Conservation (phyloP, 768 basidiomycete species). For the Agaricus sinodeliciosus region DNA sequence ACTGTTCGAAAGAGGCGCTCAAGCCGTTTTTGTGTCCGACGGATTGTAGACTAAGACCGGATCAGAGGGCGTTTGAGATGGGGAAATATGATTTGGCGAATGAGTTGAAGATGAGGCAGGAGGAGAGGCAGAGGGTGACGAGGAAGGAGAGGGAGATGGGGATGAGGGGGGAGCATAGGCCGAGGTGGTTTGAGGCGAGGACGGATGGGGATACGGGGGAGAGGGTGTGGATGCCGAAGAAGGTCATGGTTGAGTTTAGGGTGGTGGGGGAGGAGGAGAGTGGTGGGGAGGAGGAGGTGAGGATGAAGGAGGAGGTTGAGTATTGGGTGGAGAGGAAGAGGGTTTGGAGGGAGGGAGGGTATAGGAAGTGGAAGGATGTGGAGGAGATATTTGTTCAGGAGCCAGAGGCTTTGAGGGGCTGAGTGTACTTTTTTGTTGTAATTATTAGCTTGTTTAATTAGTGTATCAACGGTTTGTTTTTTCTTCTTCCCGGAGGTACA, state of each 20-base stretch:
- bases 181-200: slow-evolving; percentile 83
- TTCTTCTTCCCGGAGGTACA: too few species aligned
- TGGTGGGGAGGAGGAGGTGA: slow-evolving; percentile 19
- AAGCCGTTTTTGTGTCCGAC: slow-evolving; percentile 76
- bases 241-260: slow-evolving; percentile 36
- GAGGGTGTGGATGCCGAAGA: slow-evolving; percentile 74
- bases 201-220: slow-evolving; percentile 88
- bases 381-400: slow-evolving; percentile 81
- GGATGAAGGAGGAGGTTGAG: slow-evolving; percentile 38
- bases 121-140: slow-evolving; percentile 75
- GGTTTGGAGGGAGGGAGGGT: slow-evolving; percentile 39
- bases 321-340: slow-evolving; percentile 15
- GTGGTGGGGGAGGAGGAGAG: slow-evolving; percentile 1
- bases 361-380: slow-evolving; percentile 42
- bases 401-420: slow-evolving; percentile 24
- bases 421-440: too few species aligned
- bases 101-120: slow-evolving; percentile 69
- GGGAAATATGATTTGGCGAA: slow-evolving; percentile 84
- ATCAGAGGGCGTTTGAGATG: slow-evolving; percentile 91
- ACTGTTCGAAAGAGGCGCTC: slow-evolving; percentile 68
- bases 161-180: slow-evolving; percentile 57
- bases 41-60: slow-evolving; percentile 87
- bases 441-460: neutral
- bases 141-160: slow-evolving; percentile 75
- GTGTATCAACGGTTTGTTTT: neutral